These are phyloP conservation scores for Corynespora cassiicola DNA, from an alignment of 2,329 filamentous ascomycete species.

Conservation along the genomic window DNA sequence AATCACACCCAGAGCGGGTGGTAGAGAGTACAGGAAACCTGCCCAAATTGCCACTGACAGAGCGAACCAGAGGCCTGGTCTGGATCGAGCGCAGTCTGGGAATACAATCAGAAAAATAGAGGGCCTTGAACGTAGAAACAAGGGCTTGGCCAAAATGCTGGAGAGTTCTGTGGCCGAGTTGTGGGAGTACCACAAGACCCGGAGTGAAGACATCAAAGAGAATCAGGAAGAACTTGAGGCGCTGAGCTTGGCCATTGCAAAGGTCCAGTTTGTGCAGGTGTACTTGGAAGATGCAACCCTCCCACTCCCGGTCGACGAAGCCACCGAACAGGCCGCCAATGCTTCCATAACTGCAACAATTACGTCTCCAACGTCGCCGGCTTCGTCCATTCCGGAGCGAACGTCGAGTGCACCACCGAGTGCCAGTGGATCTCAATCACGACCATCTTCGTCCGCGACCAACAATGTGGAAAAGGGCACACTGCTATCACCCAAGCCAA, in stretches of 20 bases:
- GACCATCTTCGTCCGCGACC: conserved; percentile 7
- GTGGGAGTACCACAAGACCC: conserved; percentile 63
- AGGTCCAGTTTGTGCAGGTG: conserved; percentile 59
- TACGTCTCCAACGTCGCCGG: conserved; percentile 20
- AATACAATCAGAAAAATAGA: conserved; percentile 38
- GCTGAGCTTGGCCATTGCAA: conserved; percentile 56
- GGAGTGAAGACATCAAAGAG: conserved; percentile 48
- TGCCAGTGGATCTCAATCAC: conserved; percentile 12
- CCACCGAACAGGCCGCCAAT: conserved; percentile 30
- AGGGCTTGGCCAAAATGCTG: conserved; percentile 71
- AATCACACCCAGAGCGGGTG: conserved; percentile 39
- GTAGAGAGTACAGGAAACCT: conserved; percentile 43
- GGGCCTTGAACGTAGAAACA: conserved; percentile 69
- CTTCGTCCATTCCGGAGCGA: conserved; percentile 23
- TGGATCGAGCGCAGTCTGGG: conserved; percentile 27
- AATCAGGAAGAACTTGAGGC: conserved; percentile 45
- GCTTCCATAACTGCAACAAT: conserved; percentile 27
- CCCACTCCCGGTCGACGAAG: conserved; percentile 49
- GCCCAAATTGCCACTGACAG: conserved; percentile 25
- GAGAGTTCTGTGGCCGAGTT: conserved; percentile 70
- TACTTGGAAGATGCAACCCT: conserved; percentile 56
- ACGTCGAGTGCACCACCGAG: conserved; percentile 29
- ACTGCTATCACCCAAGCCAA: conserved; percentile 15
- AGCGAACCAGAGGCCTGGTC: conserved; percentile 19
- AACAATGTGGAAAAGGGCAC: conserved; percentile 4